Conservation (phyloP, 2,329 filamentous ascomycete genomes). For the Clonostachys rhizophaga region DNA sequence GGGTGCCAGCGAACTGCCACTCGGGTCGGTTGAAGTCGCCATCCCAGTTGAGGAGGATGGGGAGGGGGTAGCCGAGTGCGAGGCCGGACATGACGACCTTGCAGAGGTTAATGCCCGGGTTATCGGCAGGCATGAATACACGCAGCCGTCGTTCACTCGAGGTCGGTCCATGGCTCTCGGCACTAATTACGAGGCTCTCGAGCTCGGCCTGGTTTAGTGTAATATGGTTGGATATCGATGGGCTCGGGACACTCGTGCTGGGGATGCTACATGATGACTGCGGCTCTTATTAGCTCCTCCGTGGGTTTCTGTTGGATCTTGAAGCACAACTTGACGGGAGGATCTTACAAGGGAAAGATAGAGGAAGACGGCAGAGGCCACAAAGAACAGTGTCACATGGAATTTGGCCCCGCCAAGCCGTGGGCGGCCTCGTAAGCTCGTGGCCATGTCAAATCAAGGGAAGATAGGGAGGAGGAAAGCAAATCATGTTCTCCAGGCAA, state of each 20-base stretch:
- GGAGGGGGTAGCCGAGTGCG: constrained; percentile 28
- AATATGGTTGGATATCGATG: not conserved
- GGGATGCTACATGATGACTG: no score
- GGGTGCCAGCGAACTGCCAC: constrained; percentile 30
- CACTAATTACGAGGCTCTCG: not conserved
- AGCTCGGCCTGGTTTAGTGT: not conserved
- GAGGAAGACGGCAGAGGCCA: no score
- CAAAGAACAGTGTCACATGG: no score
- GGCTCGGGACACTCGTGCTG: no score
- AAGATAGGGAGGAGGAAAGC: no score
- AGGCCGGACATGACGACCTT: constrained; percentile 30
- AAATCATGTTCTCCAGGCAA: not conserved
- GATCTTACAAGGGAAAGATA: no score
- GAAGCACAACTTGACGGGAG: no score
- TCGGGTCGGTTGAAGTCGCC: constrained; percentile 26
- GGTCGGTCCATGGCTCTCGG: not conserved
- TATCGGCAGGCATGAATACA: constrained; percentile 31
- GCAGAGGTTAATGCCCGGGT: constrained; percentile 27
- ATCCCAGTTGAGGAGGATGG: constrained; percentile 28
- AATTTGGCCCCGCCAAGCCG: no score
- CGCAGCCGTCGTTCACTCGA: constrained; percentile 16
- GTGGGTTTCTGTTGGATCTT: no score
- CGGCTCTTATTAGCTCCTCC: no score
- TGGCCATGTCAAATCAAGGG: no score
- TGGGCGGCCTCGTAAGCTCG: no score